A percentile compares a stretch with the other conserved stretches of the same genome.
These are phyloP conservation scores for Termitomyces sp. DNA, from an alignment of 768 basidiomycete genomes.

Conservation along the genomic window DNA sequence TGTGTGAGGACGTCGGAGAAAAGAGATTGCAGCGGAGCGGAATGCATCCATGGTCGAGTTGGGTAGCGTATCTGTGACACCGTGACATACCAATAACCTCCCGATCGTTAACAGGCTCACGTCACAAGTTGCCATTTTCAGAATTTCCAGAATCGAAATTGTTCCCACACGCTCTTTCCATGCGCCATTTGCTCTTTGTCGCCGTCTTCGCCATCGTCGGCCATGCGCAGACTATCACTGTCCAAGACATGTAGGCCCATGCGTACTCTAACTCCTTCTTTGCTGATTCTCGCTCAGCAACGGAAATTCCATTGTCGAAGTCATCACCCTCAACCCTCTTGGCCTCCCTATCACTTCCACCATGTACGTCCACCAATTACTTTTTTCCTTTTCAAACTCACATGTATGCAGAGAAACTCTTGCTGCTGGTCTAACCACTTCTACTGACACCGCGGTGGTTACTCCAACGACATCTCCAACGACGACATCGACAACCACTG, in stretches of 20 bases:
- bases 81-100: neutral
- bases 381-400: neutral
- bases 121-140: neutral
- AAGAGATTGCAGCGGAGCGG: conserved; percentile 19
- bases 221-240: conserved; percentile 41
- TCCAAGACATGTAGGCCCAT: conserved; percentile 39
- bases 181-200: conserved; percentile 10
- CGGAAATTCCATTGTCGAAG: conserved; percentile 49
- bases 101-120: no score
- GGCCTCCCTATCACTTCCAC: conserved; percentile 12
- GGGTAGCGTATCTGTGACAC: neutral
- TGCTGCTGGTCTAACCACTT: neutral
- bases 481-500: conserved; percentile 15
- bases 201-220: conserved; percentile 18
- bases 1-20: conserved; percentile 5
- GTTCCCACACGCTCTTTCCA: conserved; percentile 9
- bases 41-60: conserved; percentile 15
- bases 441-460: neutral
- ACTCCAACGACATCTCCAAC: conserved; percentile 15
- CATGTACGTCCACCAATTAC: conserved; percentile 3
- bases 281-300: conserved; percentile 17
- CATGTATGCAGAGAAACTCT: conserved; percentile 19
- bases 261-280: neutral
- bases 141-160: neutral
- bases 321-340: conserved; percentile 14